Conservation (phyloP, 371 early-diverging fungal genomes). For the Apophysomyces elegans region DNA sequence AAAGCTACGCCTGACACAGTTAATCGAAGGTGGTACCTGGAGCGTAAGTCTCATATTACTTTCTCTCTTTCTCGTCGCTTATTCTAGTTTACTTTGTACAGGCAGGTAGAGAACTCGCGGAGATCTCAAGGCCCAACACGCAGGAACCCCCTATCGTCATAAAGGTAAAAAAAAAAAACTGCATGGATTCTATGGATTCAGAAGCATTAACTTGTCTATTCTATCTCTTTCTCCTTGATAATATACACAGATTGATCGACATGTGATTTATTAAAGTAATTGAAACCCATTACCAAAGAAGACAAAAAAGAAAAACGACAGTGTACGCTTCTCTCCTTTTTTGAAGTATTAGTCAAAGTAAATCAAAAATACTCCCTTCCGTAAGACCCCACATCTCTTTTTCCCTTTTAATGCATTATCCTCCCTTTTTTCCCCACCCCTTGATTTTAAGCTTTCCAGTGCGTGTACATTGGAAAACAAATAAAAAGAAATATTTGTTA, state of each 20-base stretch:
- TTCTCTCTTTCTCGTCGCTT: constrained; percentile 6
- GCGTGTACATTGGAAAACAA: constrained; percentile 1
- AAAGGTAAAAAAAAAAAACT: constrained; percentile 24
- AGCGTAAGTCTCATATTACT: constrained; percentile 50
- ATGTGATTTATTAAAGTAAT: constrained; percentile 19
- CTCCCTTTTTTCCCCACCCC: not conserved
- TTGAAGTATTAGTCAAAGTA: constrained; percentile 6
- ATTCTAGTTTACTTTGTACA: constrained; percentile 29
- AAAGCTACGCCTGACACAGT: constrained; percentile 77
- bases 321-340: constrained; percentile 2
- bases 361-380: not conserved
- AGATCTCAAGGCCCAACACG: constrained; percentile 75
- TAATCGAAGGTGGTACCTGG: constrained; percentile 92
- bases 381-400: not conserved
- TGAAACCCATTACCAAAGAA: not conserved
- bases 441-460: not conserved
- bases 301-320: not conserved
- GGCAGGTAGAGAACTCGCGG: constrained; percentile 88
- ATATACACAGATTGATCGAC: constrained; percentile 11
- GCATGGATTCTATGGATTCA: not conserved
- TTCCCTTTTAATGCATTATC: not conserved
- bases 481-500: not conserved
- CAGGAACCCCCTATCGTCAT: constrained; percentile 90
- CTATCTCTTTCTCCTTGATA: not conserved
- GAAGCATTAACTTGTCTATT: no score